Evolutionary conservation across 2,329 filamentous ascomycete species (phyloP).

Genomic region (Triangularia setosa): DNA sequence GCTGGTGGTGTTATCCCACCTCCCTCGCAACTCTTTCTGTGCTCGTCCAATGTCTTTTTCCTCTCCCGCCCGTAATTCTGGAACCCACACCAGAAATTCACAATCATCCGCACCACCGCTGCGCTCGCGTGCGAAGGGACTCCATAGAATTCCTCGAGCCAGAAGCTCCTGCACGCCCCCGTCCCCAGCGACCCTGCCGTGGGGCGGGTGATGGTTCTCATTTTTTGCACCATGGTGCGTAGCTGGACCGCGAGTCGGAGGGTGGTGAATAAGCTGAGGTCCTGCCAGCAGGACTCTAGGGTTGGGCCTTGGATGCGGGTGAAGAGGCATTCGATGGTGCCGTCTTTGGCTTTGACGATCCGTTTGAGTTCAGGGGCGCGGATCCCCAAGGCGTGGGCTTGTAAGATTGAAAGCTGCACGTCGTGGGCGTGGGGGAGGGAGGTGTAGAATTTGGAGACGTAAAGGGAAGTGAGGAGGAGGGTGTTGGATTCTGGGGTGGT

Average conservation of each 20-base stretch:
- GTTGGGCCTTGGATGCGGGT: neutral
- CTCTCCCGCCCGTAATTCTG: neutral
- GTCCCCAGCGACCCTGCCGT: neutral
- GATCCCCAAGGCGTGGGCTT: neutral
- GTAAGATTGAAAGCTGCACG: neutral
- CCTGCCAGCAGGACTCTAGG: neutral
- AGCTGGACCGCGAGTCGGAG: neutral
- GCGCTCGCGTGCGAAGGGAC: neutral
- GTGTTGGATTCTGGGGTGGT: neutral
- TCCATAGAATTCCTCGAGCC: constrained; percentile 1
- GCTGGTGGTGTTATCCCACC: neutral
- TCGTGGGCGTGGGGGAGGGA: neutral
- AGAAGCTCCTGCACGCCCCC: neutral
- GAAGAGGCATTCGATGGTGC: neutral
- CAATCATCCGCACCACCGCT: neutral
- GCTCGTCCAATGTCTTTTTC: neutral
- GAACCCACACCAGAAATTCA: neutral
- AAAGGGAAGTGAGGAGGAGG: neutral
- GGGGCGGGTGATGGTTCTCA: neutral
- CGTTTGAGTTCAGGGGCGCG: neutral
- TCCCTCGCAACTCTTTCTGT: neutral
- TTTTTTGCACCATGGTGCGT: neutral
- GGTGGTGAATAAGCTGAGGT: neutral
- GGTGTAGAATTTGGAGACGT: neutral
- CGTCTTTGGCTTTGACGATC: neutral